Base-by-base conservation (phyloP, 2,329 filamentous ascomycete species). In the Trichoderma simmonsii region DNA sequence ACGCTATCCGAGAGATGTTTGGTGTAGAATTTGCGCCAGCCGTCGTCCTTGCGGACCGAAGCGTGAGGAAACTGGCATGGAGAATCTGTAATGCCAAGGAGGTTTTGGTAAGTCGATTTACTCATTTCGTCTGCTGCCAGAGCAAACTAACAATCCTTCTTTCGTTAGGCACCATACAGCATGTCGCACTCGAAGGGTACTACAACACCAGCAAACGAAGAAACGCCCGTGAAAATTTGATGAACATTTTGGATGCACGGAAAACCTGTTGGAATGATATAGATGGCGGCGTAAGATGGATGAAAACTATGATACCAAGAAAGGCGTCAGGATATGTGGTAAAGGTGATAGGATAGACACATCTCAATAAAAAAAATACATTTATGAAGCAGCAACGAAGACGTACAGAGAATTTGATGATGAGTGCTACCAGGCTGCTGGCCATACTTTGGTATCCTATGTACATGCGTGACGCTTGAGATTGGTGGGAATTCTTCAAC, bases 1-100 rank as follows among this genome's bases (percentile, higher is more conserved):
- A 97, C 81, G 96, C 95, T 5, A 93, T 99, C 32, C 92, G 93
- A 74, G 93, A 97, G 80, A 98, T 98, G 94, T 97, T 99, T 80
- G 96, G 95, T 66, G 93, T 99, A 73, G 96, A 99, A 80, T 95
- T 99, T 79, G 93, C 96, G 2, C 92, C 95, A 0, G 93, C 94
- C 59, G 95, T 98, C 1, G 96, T 99, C 36, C 90, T 93, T 67
- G 94, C 95, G 0, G 96, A 99, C 83, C 94, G 96, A 6, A 97
- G 91, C 76, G 93, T 98, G 73, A 90, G 88, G 78, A 97, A 97
- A 79, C 84, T 99, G 74, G 94, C 95, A 6, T 98, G 95, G 95
- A 89, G 96, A 78, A 93, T 99, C 74, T 96, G 92, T 81, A 97
- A 97, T 80, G 96, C 96, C 43, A 98, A 98, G 85, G 93, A 95